Base-by-base conservation (phyloP, 1,139 yeast genomes). In the Yamadazyma trypodendri region DNA sequence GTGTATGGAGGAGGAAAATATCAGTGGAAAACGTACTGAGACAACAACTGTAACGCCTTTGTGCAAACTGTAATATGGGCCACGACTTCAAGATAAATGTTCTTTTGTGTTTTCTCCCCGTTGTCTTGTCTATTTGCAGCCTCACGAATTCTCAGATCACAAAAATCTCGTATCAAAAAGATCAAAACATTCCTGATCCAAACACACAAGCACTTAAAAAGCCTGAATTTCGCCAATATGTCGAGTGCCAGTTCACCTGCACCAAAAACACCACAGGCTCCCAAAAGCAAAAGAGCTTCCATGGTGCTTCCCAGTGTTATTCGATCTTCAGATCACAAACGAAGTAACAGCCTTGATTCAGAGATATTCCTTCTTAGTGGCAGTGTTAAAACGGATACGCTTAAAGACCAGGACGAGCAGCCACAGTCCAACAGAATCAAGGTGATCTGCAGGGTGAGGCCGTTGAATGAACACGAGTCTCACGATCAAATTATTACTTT, bases 381-480 rank as follows among this genome's bases (percentile, higher is more conserved):
- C 8, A 8, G 10, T 18, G n/a, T 13, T 22, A 22, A 22, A 10
- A 12, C 6, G 12, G 24, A 9, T 18, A 17, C 14, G 4, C 32
- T 10, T n/a, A n/a, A n/a, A 12, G 34, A 31, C 6, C 9, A 3
- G 12, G 8, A 7, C 6, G 24, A 24, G 12, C 24, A 24, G 17
- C 31, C 17, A 6, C 11, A 10, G 4, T 6, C 32, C 23, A 28
- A 25, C 27, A 14, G 72, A 47, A 78, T 83, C 52, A 79, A 77
- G 48, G 90, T 84, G 14, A 65, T 82, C 17, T 84, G 84, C 36
- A 64, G 92, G 40, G 75, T 84, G 50, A 61, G 88, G 36, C 88
- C 90, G 2, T 63, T 63, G 22, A 66, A 58, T 38, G 60, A 52
- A 1, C 36, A 22, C 41, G 50, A n/a, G 45, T 53, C 9, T 45